phyloP scores from a whole-genome alignment of 202 grass and related monocot species.

The Dendrocalamus latiflorus region DNA sequence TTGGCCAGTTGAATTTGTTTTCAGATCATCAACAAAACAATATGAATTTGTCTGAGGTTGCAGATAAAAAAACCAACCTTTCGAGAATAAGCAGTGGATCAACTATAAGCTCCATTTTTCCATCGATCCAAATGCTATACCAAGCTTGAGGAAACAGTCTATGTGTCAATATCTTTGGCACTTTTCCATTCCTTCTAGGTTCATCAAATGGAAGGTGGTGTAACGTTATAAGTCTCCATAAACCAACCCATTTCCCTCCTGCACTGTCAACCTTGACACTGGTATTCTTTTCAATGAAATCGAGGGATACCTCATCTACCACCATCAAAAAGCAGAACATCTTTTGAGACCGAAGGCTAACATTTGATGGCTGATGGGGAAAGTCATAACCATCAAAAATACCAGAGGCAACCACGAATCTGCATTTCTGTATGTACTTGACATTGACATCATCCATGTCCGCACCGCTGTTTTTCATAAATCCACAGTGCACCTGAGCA shows the following conservation, averaged over 20 bases:
- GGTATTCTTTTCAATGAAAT: conserved; percentile 83
- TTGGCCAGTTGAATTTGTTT: background rate
- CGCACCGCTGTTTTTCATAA: conserved; percentile 74
- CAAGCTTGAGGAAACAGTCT: conserved; percentile 85
- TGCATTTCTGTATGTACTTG: conserved; percentile 80
- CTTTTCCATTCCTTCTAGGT: conserved; percentile 96
- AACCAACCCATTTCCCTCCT: conserved; percentile 91
- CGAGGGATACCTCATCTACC: conserved; percentile 85
- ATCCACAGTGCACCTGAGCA: conserved; percentile 91
- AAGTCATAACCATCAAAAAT: conserved; percentile 99
- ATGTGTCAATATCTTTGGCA: conserved; percentile 95
- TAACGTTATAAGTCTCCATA: conserved; percentile 76
- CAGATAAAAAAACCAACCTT: conserved; percentile 49
- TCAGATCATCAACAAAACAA: conserved; percentile 9
- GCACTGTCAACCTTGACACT: conserved; percentile 54
- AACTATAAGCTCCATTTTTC: conserved; percentile 99
- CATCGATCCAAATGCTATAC: conserved; percentile 99
- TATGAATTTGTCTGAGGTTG: background rate
- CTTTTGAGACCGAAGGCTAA: conserved; percentile 73
- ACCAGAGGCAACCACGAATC: conserved; percentile 92
- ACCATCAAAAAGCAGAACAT: conserved; percentile 99
- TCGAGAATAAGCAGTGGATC: conserved; percentile 94
- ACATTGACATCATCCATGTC: conserved; percentile 76
- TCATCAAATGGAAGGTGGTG: conserved; percentile 83
- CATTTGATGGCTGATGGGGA: conserved; percentile 88